Evolutionary conservation across 768 basidiomycete genomes (phyloP).

Genomic region (Phanerochaete sordida): DNA sequence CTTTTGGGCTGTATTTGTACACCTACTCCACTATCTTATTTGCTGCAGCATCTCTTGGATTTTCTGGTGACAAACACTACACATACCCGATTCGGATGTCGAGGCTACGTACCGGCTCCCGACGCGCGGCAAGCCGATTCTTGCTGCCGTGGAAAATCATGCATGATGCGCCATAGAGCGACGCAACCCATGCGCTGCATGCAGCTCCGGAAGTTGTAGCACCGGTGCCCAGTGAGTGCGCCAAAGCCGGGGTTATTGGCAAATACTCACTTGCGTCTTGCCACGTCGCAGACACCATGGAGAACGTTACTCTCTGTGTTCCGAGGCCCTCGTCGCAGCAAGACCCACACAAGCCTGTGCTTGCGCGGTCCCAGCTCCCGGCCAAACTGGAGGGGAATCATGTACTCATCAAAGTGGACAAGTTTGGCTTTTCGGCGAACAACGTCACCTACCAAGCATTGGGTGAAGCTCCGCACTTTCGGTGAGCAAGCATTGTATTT

Average conservation of each 20-base stretch:
- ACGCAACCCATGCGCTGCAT: too few species aligned
- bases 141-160: too few species aligned
- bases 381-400: constrained; percentile 5
- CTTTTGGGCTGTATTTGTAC: not conserved
- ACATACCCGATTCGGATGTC: not conserved
- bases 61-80: too few species aligned
- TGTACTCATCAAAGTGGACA: constrained; percentile 31
- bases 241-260: too few species aligned
- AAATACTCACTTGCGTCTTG: not conserved
- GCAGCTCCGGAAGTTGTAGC: not conserved
- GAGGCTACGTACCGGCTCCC: too few species aligned
- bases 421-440: constrained; percentile 71
- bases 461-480: constrained; percentile 39
- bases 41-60: too few species aligned
- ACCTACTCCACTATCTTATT: too few species aligned
- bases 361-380: constrained; percentile 19
- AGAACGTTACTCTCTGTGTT: constrained; percentile 33
- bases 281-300: not conserved
- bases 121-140: too few species aligned
- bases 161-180: too few species aligned
- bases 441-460: constrained; percentile 67
- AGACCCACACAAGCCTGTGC: constrained; percentile 24
- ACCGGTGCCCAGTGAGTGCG: too few species aligned
- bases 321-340: constrained; percentile 35
- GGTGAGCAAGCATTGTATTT: constrained; percentile 20